A percentile compares a stretch with the other conserved stretches of the same genome.
Conservation (phyloP, 768 basidiomycete species). For the Mycena vulgaris region DNA sequence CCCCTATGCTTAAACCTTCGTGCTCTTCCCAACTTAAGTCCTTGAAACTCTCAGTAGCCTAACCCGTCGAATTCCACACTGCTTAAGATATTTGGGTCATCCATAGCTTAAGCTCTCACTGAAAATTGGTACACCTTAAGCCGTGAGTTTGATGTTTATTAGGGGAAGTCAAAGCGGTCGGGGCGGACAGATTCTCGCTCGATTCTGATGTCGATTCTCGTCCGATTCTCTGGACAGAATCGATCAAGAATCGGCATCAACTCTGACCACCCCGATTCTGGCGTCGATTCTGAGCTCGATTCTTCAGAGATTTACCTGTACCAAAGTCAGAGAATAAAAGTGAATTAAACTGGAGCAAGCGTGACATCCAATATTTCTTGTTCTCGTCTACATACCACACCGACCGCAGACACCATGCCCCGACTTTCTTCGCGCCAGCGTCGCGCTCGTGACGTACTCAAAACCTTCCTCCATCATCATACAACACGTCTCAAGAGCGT, state of each 20-base stretch:
- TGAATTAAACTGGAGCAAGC: too few relatives aligned
- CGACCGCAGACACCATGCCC: constrained; percentile 20
- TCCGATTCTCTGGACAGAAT: neutral
- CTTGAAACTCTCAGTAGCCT: too few relatives aligned
- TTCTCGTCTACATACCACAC: neutral
- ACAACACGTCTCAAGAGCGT: neutral
- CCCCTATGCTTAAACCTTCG: too few relatives aligned
- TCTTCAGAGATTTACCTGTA: neutral
- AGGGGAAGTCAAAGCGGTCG: too few relatives aligned
- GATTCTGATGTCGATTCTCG: neutral
- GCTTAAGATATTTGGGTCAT: too few relatives aligned
- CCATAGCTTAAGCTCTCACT: too few relatives aligned
- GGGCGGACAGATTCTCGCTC: neutral
- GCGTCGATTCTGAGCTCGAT: neutral
- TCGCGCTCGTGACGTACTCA: constrained; percentile 1
- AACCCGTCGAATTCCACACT: too few relatives aligned
- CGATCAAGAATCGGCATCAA: neutral
- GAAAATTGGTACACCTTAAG: too few relatives aligned
- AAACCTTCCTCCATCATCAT: constrained; percentile 6
- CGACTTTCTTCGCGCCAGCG: constrained; percentile 6
- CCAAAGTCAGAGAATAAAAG: neutral
- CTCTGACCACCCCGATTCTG: neutral
- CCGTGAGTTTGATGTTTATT: too few relatives aligned
- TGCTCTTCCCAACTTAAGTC: too few relatives aligned
- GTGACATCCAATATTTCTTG: too few relatives aligned